phyloP scores from a whole-genome alignment of 139 green algal genomes.

The Auxenochlorella protothecoides region DNA sequence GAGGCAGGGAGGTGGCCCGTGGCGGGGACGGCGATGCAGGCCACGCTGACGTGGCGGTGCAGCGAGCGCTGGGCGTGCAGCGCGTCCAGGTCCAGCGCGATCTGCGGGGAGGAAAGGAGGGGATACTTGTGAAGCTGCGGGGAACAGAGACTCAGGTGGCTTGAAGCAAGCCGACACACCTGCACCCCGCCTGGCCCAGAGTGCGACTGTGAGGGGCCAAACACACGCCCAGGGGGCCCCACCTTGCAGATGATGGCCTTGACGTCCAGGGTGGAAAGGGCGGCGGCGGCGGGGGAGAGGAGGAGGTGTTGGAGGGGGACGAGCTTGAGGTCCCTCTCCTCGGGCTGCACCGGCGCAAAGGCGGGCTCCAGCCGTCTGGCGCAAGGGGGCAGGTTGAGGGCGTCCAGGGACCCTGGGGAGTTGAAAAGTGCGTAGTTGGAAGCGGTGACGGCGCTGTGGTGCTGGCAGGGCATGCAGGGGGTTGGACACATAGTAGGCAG shows the following conservation, averaged over 20 bases:
- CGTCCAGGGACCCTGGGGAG: too few relatives aligned
- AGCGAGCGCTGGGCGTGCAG: slow-evolving; percentile 17
- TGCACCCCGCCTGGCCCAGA: background rate
- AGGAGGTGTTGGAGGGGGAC: slow-evolving; percentile 21
- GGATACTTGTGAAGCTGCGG: background rate
- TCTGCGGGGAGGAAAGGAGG: background rate
- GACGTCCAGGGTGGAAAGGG: slow-evolving; percentile 14
- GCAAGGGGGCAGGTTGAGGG: too few relatives aligned
- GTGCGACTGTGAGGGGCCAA: background rate
- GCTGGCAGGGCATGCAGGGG: too few relatives aligned
- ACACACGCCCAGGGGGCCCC: background rate
- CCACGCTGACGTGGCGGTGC: slow-evolving; percentile 24
- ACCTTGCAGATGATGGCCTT: slow-evolving; percentile 22
- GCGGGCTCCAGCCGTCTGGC: too few relatives aligned
- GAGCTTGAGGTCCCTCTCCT: background rate
- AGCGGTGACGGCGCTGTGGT: too few relatives aligned
- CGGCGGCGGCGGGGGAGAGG: slow-evolving; percentile 12
- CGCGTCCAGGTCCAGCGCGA: slow-evolving; percentile 12
- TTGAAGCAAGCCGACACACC: background rate
- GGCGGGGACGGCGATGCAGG: slow-evolving; percentile 3
- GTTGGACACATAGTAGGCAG: too few relatives aligned
- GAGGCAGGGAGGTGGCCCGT: slow-evolving; percentile 10
- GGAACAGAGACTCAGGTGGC: background rate
- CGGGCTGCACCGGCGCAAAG: too few relatives aligned
- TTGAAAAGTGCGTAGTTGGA: too few relatives aligned